phyloP scores from a whole-genome alignment of 2,329 filamentous ascomycete genomes.

The Madurella mycetomatis region DNA sequence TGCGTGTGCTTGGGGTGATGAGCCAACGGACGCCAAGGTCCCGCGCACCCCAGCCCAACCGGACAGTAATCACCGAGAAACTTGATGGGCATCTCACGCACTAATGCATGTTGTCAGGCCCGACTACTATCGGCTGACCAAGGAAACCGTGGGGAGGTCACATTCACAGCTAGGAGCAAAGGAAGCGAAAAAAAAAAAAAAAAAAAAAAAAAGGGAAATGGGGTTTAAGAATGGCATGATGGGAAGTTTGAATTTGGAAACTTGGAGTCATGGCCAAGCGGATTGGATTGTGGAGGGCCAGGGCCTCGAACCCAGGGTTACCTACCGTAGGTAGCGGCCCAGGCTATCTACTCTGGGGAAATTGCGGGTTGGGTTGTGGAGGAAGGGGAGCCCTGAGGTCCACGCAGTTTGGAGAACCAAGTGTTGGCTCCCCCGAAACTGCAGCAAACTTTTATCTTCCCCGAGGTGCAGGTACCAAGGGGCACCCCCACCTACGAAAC shows the following conservation, averaged over 20 bases:
- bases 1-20: not conserved
- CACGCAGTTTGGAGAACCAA: no score
- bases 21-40: conserved; percentile 2
- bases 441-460: no score
- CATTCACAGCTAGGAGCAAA: no score
- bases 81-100: not conserved
- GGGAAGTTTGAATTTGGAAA: not conserved
- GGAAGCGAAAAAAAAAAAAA: not conserved
- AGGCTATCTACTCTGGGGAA: conserved; percentile 7
- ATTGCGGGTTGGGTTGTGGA: not conserved
- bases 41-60: not conserved
- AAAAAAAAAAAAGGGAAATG: not conserved
- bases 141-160: not conserved
- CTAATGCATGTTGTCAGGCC: not conserved
- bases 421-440: no score
- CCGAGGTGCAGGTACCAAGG: no score
- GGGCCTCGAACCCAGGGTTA: not conserved
- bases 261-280: not conserved
- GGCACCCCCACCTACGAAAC: no score
- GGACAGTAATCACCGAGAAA: not conserved
- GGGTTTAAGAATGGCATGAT: not conserved
- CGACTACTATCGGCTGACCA: not conserved
- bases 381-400: not conserved
- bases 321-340: no score
- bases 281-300: not conserved